Evolutionary conservation across 2,329 filamentous ascomycete species (phyloP).

Genomic region (Pseudogymnoascus sp.): DNA sequence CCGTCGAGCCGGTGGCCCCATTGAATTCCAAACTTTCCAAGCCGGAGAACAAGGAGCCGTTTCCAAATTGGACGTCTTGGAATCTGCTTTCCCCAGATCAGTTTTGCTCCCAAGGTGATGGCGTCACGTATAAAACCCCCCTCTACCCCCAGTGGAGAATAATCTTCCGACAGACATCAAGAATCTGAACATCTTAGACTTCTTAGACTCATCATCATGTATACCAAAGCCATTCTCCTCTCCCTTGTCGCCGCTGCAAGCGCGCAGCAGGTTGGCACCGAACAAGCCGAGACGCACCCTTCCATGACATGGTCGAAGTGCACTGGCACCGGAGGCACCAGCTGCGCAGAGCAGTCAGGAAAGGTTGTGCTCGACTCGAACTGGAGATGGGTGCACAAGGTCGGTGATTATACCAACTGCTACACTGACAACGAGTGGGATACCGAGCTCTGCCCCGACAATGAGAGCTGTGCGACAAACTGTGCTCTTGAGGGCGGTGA

Average conservation of each 20-base stretch:
- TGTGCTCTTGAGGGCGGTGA: conserved; percentile 49
- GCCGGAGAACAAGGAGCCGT: background rate
- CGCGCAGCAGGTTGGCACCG: conserved; percentile 42
- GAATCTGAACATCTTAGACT: background rate
- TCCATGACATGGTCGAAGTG: conserved; percentile 46
- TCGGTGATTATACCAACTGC: conserved; percentile 34
- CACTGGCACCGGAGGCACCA: conserved; percentile 29
- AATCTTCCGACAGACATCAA: conserved; percentile 4
- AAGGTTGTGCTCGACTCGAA: conserved; percentile 48
- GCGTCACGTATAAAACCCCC: background rate
- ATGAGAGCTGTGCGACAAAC: conserved; percentile 38
- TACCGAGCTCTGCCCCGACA: conserved; percentile 35
- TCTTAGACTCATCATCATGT: background rate
- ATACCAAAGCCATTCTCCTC: conserved; percentile 4
- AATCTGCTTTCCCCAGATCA: background rate
- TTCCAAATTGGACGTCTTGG: background rate
- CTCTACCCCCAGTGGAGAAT: background rate
- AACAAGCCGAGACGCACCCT: conserved; percentile 42
- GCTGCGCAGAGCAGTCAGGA: conserved; percentile 40
- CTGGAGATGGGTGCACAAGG: conserved; percentile 50
- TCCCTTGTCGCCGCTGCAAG: conserved; percentile 37
- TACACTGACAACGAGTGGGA: conserved; percentile 39
- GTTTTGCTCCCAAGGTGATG: background rate
- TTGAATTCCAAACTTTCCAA: background rate
- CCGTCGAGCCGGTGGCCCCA: background rate